A percentile compares a stretch with the other conserved stretches of the same genome.
These are phyloP conservation scores for Thielaviopsis punctulata DNA, from an alignment of 2,329 filamentous ascomycete species.

Conservation along the genomic window DNA sequence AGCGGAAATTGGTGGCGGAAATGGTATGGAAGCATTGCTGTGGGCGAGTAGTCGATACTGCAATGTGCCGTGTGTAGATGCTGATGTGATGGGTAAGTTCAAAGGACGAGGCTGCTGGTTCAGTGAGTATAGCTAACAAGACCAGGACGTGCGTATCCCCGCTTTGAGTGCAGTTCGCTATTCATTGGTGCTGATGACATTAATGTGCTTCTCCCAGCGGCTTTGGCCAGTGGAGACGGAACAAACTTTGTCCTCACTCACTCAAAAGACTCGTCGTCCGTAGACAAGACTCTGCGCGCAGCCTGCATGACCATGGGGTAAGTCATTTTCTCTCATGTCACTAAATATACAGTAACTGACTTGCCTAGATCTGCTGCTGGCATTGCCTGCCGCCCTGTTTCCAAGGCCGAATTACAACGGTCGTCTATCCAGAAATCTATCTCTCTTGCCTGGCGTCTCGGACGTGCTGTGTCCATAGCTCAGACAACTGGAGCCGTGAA, in stretches of 20 bases:
- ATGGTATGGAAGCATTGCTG: constrained; percentile 27
- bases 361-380: constrained; percentile 22
- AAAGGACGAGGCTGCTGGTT: neutral
- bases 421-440: constrained; percentile 21
- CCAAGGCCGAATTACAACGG: constrained; percentile 18
- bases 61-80: constrained; percentile 21
- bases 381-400: constrained; percentile 19
- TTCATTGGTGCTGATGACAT: constrained; percentile 18
- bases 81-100: constrained; percentile 22
- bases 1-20: constrained; percentile 32
- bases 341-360: neutral
- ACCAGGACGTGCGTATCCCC: constrained; percentile 16
- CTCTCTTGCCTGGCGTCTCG: constrained; percentile 28
- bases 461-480: constrained; percentile 29
- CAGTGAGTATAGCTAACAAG: neutral
- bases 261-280: constrained; percentile 13
- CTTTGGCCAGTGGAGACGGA: constrained; percentile 15
- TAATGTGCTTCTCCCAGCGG: constrained; percentile 16
- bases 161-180: constrained; percentile 17
- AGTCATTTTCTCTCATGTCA: constrained; percentile 2
- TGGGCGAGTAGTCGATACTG: constrained; percentile 22
- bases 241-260: constrained; percentile 12
- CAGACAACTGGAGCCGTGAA: constrained; percentile 25
- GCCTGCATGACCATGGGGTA: constrained; percentile 12
- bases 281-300: constrained; percentile 11